phyloP scores from a whole-genome alignment of 805 yeast species.

The Myxozyma nipponensis region DNA sequence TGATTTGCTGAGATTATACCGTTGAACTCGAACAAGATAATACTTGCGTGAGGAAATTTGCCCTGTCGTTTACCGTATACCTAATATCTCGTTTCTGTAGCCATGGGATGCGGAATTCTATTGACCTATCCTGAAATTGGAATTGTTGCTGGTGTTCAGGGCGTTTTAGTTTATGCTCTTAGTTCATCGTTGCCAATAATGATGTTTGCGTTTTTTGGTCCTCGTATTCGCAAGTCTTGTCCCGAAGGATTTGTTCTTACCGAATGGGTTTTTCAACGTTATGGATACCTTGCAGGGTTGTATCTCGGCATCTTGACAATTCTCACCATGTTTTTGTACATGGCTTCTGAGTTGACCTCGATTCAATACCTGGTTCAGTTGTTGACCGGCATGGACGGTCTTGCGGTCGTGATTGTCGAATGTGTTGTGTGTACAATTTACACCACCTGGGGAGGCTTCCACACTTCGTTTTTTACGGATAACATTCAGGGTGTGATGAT shows the following conservation, averaged over 20 bases:
- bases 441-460: constrained; percentile 85
- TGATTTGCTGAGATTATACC: constrained; percentile 70
- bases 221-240: constrained; percentile 67
- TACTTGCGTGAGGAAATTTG: constrained; percentile 71
- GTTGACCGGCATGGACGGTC: constrained; percentile 71
- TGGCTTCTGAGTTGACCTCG: constrained; percentile 84
- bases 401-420: constrained; percentile 79
- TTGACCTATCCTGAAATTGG: constrained; percentile 86
- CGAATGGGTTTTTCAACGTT: constrained; percentile 88
- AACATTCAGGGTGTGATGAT: constrained; percentile 78
- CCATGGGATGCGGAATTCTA: constrained; percentile 84
- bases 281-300: constrained; percentile 66
- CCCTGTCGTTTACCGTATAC: neutral
- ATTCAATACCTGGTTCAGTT: constrained; percentile 71
- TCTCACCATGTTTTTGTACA: constrained; percentile 76
- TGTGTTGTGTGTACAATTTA: constrained; percentile 83
- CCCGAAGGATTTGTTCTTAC: constrained; percentile 90
- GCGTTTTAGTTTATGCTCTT: constrained; percentile 73
- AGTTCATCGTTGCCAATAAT: constrained; percentile 81
- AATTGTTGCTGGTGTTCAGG: constrained; percentile 80
- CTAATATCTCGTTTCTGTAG: constrained; percentile 39
- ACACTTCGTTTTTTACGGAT: constrained; percentile 83
- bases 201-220: constrained; percentile 79
- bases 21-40: constrained; percentile 78
- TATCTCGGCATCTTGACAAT: constrained; percentile 78